A percentile compares a stretch with the other conserved stretches of the same genome.
phyloP scores from a whole-genome alignment of 1,284 basidiomycete genomes.

The Waitea zeae region DNA sequence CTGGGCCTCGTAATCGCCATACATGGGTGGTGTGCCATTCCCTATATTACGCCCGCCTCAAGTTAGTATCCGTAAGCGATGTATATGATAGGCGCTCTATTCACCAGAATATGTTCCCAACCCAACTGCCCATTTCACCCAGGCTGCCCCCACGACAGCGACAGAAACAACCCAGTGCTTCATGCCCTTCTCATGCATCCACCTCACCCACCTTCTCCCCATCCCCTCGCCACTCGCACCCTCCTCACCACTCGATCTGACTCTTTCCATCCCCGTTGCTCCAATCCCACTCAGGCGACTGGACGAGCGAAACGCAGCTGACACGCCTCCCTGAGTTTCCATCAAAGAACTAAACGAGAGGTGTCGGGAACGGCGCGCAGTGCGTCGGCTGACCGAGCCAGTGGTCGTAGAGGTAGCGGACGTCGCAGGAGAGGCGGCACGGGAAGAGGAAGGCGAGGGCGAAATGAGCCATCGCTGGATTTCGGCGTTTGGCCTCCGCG shows the following conservation, averaged over 20 bases:
- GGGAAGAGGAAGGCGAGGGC: conserved; percentile 18
- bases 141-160: conserved; percentile 29
- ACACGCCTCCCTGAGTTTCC: conserved; percentile 6
- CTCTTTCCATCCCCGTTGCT: conserved; percentile 8
- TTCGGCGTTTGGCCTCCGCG: conserved; percentile 31
- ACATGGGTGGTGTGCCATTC: conserved; percentile 58
- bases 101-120: conserved; percentile 72
- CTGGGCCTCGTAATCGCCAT: conserved; percentile 87
- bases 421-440: conserved; percentile 22
- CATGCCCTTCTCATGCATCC: conserved; percentile 58
- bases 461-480: conserved; percentile 28
- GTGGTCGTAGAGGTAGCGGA: conserved; percentile 5
- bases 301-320: conserved; percentile 19
- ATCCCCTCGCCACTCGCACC: too few species aligned
- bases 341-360: too few species aligned
- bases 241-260: conserved; percentile 15
- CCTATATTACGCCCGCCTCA: too few species aligned
- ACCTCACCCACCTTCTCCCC: conserved; percentile 47
- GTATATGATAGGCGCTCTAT: conserved; percentile 11
- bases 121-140: conserved; percentile 53
- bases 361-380: conserved; percentile 8
- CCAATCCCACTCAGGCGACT: too few species aligned
- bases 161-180: conserved; percentile 37
- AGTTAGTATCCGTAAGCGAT: conserved; percentile 4
- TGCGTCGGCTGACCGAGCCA: conserved; percentile 6